Evolutionary conservation across 2,329 filamentous ascomycete species (phyloP).

Genomic region (Bertia moriformis): DNA sequence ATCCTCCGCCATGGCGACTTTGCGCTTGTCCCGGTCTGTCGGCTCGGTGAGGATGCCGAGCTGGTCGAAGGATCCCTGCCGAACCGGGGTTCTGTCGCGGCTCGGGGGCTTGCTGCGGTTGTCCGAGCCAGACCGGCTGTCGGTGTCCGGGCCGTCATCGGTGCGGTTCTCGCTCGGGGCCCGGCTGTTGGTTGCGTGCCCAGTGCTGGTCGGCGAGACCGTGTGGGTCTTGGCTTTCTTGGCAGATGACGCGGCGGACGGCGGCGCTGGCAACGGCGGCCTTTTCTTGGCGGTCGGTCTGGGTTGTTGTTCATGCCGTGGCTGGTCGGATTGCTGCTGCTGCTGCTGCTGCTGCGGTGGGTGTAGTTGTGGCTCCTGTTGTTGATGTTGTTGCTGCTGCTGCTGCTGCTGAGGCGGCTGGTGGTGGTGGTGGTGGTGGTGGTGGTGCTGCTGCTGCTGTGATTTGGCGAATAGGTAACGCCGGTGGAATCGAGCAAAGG

Average conservation of each 20-base stretch:
- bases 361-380: neutral
- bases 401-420: slow-evolving; percentile 31
- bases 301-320: slow-evolving; percentile 24
- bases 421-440: too few relatives aligned
- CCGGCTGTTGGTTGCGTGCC: slow-evolving; percentile 46
- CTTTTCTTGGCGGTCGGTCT: too few relatives aligned
- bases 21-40: slow-evolving; percentile 53
- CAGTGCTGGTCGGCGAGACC: slow-evolving; percentile 47
- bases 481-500: slow-evolving; percentile 47
- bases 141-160: slow-evolving; percentile 39
- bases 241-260: too few relatives aligned
- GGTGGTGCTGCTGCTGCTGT: too few relatives aligned
- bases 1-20: slow-evolving; percentile 51
- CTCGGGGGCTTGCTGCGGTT: slow-evolving; percentile 54
- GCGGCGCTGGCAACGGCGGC: too few relatives aligned
- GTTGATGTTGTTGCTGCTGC: slow-evolving; percentile 15
- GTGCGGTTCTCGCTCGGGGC: slow-evolving; percentile 46
- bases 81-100: slow-evolving; percentile 46
- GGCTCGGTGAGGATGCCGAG: slow-evolving; percentile 46
- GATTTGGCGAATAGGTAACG: slow-evolving; percentile 31
- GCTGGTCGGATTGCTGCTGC: neutral
- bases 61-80: slow-evolving; percentile 44
- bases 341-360: neutral
- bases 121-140: slow-evolving; percentile 30
- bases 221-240: slow-evolving; percentile 30